Percentiles rank a stretch among this genome's conserved stretches.
phyloP scores from a whole-genome alignment of 345 rosid species.

The Eucalyptus brandiana region DNA sequence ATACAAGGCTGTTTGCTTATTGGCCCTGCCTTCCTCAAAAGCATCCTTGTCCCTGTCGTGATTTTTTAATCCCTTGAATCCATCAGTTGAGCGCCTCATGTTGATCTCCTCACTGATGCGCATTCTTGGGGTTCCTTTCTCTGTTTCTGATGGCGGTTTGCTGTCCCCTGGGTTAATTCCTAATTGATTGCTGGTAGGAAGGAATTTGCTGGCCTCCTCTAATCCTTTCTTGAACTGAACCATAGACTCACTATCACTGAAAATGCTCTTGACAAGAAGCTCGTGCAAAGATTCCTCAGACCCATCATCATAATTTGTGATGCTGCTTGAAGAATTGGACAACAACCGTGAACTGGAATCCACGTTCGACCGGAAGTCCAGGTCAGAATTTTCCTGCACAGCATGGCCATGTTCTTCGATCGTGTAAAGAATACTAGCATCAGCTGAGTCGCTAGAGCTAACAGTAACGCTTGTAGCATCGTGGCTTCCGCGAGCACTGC shows the following conservation, averaged over 20 bases:
- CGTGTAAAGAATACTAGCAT: neutral
- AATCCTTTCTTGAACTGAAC: slow-evolving; percentile 58
- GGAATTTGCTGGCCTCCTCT: slow-evolving; percentile 82
- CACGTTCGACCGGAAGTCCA: neutral
- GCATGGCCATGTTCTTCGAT: neutral
- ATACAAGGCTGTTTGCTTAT: slow-evolving; percentile 37
- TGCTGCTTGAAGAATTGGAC: slow-evolving; percentile 1
- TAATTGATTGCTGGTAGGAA: slow-evolving; percentile 41
- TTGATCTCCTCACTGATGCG: slow-evolving; percentile 5
- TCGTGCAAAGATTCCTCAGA: slow-evolving; percentile 22
- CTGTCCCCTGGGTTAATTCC: slow-evolving; percentile 15
- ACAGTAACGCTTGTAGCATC: neutral
- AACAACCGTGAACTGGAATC: neutral
- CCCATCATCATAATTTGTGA: neutral
- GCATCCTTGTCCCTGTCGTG: slow-evolving; percentile 30
- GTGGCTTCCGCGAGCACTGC: neutral
- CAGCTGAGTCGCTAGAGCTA: neutral
- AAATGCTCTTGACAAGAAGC: slow-evolving; percentile 41
- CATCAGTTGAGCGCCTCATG: neutral
- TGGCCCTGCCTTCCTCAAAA: slow-evolving; percentile 41
- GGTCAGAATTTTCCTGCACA: neutral
- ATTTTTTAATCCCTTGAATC: slow-evolving; percentile 37
- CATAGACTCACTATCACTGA: slow-evolving; percentile 35
- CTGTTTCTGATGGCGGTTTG: neutral
- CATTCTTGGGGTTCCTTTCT: neutral